Evolutionary conservation across 2,329 filamentous ascomycete genomes (phyloP).

Genomic region (Scedosporium minutisporum): DNA sequence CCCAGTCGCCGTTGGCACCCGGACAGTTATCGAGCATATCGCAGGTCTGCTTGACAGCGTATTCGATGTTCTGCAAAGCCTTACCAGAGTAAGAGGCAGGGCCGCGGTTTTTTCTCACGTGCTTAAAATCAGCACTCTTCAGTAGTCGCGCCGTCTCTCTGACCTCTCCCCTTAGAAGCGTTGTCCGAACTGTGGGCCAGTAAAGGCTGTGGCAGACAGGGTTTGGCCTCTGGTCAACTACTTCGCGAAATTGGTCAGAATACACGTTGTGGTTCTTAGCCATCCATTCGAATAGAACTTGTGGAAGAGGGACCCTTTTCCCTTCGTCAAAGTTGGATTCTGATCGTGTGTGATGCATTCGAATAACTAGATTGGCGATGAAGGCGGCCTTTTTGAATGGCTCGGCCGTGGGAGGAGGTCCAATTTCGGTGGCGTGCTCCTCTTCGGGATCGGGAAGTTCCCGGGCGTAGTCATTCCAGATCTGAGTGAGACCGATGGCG

Average conservation of each 20-base stretch:
- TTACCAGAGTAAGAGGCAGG: conserved; percentile 61
- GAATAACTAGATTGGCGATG: conserved; percentile 67
- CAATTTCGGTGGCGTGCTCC: conserved; percentile 52
- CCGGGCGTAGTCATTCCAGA: conserved; percentile 48
- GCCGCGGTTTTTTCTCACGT: conserved; percentile 59
- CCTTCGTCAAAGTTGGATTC: conserved; percentile 25
- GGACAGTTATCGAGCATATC: conserved; percentile 67
- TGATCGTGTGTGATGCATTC: conserved; percentile 60
- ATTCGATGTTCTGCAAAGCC: conserved; percentile 69
- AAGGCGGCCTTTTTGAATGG: conserved; percentile 68
- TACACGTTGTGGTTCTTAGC: conserved; percentile 65
- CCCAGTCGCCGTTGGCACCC: conserved; percentile 63
- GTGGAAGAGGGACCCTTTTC: conserved; percentile 53
- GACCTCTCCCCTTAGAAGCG: conserved; percentile 68
- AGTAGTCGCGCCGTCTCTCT: conserved; percentile 57
- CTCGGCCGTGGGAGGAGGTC: conserved; percentile 50
- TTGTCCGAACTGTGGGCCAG: conserved; percentile 74
- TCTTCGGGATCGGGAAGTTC: conserved; percentile 37
- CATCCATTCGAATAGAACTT: conserved; percentile 76
- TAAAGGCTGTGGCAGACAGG: conserved; percentile 69
- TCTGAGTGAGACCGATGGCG: conserved; percentile 37
- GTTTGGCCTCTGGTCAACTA: conserved; percentile 57
- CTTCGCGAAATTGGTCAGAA: conserved; percentile 53
- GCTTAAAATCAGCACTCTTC: conserved; percentile 65
- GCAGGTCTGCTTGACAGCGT: conserved; percentile 59